These are phyloP conservation scores for Cornus controversa DNA, from an alignment of 148 eudicot species.

Conservation along the genomic window DNA sequence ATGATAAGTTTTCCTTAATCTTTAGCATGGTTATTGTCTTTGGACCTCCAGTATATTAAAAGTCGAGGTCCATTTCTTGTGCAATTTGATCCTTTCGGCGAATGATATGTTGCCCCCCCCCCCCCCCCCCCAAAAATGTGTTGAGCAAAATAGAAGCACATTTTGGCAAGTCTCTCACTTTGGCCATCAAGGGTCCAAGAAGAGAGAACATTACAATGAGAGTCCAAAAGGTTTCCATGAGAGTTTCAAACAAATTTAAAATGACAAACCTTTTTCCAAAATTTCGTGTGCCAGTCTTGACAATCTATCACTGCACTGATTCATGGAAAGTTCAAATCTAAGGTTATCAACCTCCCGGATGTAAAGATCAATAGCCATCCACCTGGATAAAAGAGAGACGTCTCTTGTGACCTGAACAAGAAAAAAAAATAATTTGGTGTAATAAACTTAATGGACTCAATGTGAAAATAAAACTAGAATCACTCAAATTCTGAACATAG, in stretches of 20 bases:
- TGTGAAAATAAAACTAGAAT: background rate
- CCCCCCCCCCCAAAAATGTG: too few species aligned
- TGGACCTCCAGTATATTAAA: too few species aligned
- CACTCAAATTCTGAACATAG: background rate
- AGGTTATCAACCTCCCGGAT: conserved; percentile 80
- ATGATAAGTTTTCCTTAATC: too few species aligned
- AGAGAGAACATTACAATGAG: background rate
- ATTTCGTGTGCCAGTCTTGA: conserved; percentile 59
- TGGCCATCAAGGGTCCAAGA: background rate
- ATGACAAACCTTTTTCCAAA: conserved; percentile 52
- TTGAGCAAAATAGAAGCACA: too few species aligned
- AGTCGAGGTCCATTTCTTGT: too few species aligned
- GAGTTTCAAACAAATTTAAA: conserved; percentile 5
- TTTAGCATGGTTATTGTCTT: too few species aligned
- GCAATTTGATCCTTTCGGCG: too few species aligned
- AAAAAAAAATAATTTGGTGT: background rate
- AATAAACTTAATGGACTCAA: background rate
- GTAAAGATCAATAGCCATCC: conserved; percentile 97
- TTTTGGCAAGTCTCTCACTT: too few species aligned
- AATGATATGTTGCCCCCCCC: too few species aligned
- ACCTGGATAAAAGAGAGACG: conserved; percentile 83
- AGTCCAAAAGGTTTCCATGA: background rate
- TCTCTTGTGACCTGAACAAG: conserved; percentile 76
- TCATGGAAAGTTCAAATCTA: conserved; percentile 93
- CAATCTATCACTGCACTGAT: conserved; percentile 58